Evolutionary conservation across 2,329 filamentous ascomycete species (phyloP), one percentile per base, ranked within the genome.

Genomic region (Remersonia thermophila): DNA sequence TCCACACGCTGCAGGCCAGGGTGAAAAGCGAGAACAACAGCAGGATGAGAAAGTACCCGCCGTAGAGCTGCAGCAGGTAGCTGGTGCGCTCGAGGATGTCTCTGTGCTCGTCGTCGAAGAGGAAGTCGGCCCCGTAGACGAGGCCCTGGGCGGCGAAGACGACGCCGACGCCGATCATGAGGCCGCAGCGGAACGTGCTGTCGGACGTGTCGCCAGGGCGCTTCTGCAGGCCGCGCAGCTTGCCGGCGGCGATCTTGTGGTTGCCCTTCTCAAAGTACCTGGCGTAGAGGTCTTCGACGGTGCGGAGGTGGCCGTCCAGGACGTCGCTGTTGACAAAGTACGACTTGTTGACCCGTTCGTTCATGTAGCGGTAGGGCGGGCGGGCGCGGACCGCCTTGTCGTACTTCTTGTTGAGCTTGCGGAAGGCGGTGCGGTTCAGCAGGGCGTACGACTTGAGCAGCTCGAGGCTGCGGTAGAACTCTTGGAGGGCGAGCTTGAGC

Each of bases 331-430:
- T 80, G 28, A 95, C 89, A 51, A 98, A 98, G 70, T 83, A 85
- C 2, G 87, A 73, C 44, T 80, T 79, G 61, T 84, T 89, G 49
- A 98, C 86, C 53, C 89, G 89, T 48, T 95, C 87, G 23, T 79
- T 80, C 73, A 95, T 83, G 57, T 89, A 96, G 18, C 80, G 73
- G 52, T 82, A 71, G 0, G 80, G 71, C 0, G 84, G 84, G 9
- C 80, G 73, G 28, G 85, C 80, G 48, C 86, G 75, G 38, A 86
- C 76, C 2, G 81, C 76, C 61, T 96, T 98, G 66, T 96, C 87
- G 55, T 93, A 96, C 59, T 98, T 98, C 58, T 98, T 98, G 61
- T 93, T 95, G 54, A 98, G 85, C 58, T 98, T 98, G 23, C 87
- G 79, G 53, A 96, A 96, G 0, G 86, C 91, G 0, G 85, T 94